These are phyloP conservation scores for Echites panduratus DNA, from an alignment of 257 asterid species.

Conservation along the genomic window DNA sequence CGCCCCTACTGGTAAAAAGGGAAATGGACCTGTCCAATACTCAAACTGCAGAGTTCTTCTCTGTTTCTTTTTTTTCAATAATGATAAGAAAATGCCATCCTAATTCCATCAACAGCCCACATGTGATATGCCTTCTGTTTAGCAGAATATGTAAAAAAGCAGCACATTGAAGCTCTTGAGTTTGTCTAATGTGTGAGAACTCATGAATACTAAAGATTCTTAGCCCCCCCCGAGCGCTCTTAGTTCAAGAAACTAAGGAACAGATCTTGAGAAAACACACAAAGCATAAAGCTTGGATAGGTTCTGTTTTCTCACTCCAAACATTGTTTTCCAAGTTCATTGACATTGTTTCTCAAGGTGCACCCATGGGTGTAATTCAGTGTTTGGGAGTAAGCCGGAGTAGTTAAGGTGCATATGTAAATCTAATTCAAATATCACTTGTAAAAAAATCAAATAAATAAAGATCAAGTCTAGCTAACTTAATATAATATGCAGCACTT, in stretches of 20 bases:
- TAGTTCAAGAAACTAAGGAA: neutral
- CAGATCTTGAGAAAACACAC: neutral
- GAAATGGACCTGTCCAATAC: neutral
- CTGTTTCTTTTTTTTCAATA: neutral
- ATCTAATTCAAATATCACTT: too few relatives aligned
- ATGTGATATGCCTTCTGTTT: neutral
- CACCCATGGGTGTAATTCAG: too few relatives aligned
- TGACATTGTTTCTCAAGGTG: too few relatives aligned
- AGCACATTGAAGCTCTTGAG: neutral
- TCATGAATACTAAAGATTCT: neutral
- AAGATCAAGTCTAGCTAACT: too few relatives aligned
- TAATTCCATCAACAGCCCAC: neutral
- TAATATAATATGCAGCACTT: too few relatives aligned
- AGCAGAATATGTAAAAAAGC: neutral
- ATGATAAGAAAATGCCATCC: neutral
- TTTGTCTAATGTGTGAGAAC: neutral
- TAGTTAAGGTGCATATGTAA: too few relatives aligned
- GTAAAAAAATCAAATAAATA: too few relatives aligned
- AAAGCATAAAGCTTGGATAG: neutral
- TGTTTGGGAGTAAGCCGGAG: too few relatives aligned
- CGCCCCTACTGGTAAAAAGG: neutral
- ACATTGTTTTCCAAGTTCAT: neutral
- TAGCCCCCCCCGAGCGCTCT: too few relatives aligned
- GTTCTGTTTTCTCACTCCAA: neutral
- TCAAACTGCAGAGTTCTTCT: neutral